phyloP scores from a whole-genome alignment of 2,329 filamentous ascomycete genomes.

The Chaetoscypha palmicola region DNA sequence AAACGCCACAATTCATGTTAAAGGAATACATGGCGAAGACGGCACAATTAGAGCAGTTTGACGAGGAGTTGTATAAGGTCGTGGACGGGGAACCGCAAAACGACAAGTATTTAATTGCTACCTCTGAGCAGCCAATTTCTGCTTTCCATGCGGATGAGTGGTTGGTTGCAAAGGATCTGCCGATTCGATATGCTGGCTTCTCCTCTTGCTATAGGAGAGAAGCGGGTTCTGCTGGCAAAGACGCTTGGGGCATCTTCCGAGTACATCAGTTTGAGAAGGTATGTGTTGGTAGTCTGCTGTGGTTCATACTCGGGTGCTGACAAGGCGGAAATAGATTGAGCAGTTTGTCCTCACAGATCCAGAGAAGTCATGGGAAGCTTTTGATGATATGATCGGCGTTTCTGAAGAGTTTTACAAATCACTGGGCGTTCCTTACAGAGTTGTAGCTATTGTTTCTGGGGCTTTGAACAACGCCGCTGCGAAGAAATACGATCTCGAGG shows the following conservation, averaged over 20 bases:
- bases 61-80: slow-evolving; percentile 97
- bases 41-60: slow-evolving; percentile 92
- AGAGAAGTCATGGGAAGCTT: slow-evolving; percentile 86
- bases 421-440: slow-evolving; percentile 79
- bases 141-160: slow-evolving; percentile 91
- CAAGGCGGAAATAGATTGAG: slow-evolving; percentile 55
- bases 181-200: slow-evolving; percentile 87
- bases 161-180: slow-evolving; percentile 76
- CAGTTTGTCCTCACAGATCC: slow-evolving; percentile 78
- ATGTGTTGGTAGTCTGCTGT: slow-evolving; percentile 14
- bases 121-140: slow-evolving; percentile 90
- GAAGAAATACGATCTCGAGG: slow-evolving; percentile 95
- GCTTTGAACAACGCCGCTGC: slow-evolving; percentile 82
- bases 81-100: slow-evolving; percentile 77
- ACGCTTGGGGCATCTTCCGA: slow-evolving; percentile 97
- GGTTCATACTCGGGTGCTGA: no score
- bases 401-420: slow-evolving; percentile 96
- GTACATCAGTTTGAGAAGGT: slow-evolving; percentile 97
- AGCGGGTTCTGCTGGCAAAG: slow-evolving; percentile 82
- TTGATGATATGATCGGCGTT: slow-evolving; percentile 84
- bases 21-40: slow-evolving; percentile 97
- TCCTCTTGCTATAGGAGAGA: slow-evolving; percentile 95
- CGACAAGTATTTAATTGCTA: slow-evolving; percentile 76
- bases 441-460: slow-evolving; percentile 93
- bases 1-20: slow-evolving; percentile 91